Evolutionary conservation across 768 basidiomycete genomes (phyloP).

Genomic region (Russula dissimulans): DNA sequence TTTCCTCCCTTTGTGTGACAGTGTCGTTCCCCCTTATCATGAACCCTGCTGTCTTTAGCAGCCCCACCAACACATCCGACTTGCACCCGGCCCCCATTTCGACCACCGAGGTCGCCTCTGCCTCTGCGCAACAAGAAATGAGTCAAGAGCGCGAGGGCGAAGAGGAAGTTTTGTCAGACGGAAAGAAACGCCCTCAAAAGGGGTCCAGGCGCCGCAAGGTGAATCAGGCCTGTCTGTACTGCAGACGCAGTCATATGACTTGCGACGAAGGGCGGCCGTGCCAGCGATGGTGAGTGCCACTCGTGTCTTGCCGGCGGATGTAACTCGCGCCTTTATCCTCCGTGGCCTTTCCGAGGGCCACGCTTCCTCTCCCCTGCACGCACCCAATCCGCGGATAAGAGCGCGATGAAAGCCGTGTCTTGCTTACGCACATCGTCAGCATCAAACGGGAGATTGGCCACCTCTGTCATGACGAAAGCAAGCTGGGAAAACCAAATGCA

Average conservation of each 20-base stretch:
- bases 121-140: background rate
- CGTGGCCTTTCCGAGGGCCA: background rate
- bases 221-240: constrained; percentile 91
- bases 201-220: constrained; percentile 68
- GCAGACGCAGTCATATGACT: constrained; percentile 87
- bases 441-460: constrained; percentile 96
- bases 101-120: background rate
- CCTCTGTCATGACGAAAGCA: constrained; percentile 82
- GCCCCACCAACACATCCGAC: constrained; percentile 6
- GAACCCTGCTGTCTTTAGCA: background rate
- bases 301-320: background rate
- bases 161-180: constrained; percentile 27
- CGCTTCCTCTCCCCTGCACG: background rate
- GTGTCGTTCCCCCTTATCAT: background rate
- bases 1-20: background rate
- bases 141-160: constrained; percentile 11
- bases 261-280: constrained; percentile 87
- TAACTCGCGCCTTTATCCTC: constrained; percentile 1
- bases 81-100: background rate
- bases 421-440: constrained; percentile 32
- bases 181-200: constrained; percentile 35
- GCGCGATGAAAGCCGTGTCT: background rate
- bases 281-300: constrained; percentile 77
- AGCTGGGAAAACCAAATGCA: constrained; percentile 33
- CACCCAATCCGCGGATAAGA: background rate